Evolutionary conservation across 176 grass and related monocot genomes (phyloP), one percentile per base, ranked within the genome.

Genomic region (Tillandsia leiboldiana): DNA sequence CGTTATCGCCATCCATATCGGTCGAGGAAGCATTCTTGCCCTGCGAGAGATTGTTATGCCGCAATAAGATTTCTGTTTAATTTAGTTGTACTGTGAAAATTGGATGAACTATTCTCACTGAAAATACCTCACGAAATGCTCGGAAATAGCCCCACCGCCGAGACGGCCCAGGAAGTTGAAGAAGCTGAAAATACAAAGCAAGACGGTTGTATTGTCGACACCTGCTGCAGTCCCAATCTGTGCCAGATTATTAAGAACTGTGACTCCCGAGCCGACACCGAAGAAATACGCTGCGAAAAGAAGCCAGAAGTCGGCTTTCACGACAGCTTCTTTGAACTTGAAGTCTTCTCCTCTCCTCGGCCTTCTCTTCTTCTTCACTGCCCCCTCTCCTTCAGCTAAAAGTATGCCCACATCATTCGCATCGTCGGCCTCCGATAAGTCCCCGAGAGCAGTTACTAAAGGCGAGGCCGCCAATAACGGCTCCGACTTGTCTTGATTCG

Each of bases 271-370:
- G 49, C 89, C 93, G 64, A 97, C 86, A 0, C 89, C 93, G 49
- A 92, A 20, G 70, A 97, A 92, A 62, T 90, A 97, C 58, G 87
- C 80, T 47, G 74, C 61, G 75, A 97, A 97, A 1, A 97, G 79
- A 69, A 97, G 77, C 93, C 93, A 97, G 61, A 97, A 97, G 71
- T 97, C 93, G 18, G 93, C 93, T 74, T 97, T 96, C 11, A 96
- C 69, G 42, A 92, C 18, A 2, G 89, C 93, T 80, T 97, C 86
- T n/a, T 73, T 82, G 63, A 97, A 90, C 70, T 77, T 89, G 51
- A 97, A 97, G 75, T 97, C 93, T 12, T 97, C 89, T 65, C 93
- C 93, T 61, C 93, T 92, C 71, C 64, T 86, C 26, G 93, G 93
- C 42, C 72, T 77, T 77, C 88, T 91, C 68, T 84, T 97, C 56